phyloP scores from a whole-genome alignment of 257 asterid genomes.

The Solanum bulbocastanum region DNA sequence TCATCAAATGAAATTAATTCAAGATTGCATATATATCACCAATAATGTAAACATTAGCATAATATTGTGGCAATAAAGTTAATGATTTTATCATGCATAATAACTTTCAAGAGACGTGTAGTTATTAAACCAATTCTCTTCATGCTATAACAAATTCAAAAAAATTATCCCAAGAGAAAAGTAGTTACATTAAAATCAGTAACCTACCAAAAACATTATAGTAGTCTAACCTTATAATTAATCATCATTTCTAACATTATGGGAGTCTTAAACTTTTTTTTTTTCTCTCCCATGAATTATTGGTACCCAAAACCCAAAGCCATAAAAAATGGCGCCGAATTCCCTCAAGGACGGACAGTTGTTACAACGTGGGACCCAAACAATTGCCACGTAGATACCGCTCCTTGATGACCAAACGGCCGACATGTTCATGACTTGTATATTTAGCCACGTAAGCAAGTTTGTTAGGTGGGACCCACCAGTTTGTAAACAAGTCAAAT shows the following conservation, averaged over 20 bases:
- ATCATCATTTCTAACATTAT: not conserved
- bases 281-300: conserved; percentile 19
- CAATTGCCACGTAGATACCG: conserved; percentile 15
- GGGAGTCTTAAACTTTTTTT: not conserved
- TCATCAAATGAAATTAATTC: not conserved
- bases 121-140: not conserved
- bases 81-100: not conserved
- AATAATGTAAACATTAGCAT: not conserved
- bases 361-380: not conserved
- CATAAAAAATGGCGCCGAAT: conserved; percentile 14
- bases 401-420: conserved; percentile 21
- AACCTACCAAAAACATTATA: not conserved
- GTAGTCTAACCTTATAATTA: not conserved
- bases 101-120: not conserved
- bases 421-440: conserved; percentile 22
- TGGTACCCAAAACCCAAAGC: conserved; percentile 3
- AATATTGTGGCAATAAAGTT: not conserved
- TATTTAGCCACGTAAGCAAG: conserved; percentile 15
- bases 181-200: conserved; percentile 9
- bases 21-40: not conserved
- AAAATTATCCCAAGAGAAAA: not conserved
- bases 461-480: conserved; percentile 27
- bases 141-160: not conserved
- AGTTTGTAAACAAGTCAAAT: not conserved
- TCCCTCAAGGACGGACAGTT: not conserved